Conservation (phyloP, 371 early-diverging fungal species). For the Saksenaea oblongispora region DNA sequence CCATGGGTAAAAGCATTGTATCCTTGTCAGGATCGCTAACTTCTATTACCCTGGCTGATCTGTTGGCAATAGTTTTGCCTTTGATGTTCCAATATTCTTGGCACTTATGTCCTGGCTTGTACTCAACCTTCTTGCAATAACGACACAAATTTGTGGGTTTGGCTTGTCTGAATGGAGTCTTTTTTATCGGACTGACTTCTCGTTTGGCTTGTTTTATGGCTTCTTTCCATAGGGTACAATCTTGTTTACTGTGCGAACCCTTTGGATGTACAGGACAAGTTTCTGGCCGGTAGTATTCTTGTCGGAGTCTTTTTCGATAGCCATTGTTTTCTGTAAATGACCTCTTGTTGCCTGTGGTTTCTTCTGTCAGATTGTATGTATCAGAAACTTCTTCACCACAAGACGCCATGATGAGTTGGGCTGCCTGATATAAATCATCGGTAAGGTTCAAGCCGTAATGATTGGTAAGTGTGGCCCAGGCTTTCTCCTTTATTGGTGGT, state of each 20-base stretch:
- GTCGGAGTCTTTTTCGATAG: not conserved
- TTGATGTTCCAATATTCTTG: not conserved
- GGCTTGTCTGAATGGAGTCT: no score
- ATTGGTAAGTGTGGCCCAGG: not conserved
- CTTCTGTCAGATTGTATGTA: not conserved
- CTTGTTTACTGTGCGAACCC: not conserved
- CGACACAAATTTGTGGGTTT: no score
- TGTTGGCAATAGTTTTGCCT: no score
- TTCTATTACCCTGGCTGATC: not conserved
- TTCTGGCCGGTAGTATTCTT: not conserved
- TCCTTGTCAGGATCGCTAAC: not conserved
- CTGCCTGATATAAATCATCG: not conserved
- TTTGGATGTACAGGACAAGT: not conserved
- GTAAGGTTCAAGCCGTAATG: not conserved
- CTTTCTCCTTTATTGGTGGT: not conserved
- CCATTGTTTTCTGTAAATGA: no score
- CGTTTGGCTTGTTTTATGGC: not conserved
- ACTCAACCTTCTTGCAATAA: no score
- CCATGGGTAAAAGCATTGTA: not conserved
- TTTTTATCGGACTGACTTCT: no score
- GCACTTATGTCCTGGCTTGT: no score
- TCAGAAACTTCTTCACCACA: not conserved
- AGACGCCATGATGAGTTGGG: not conserved
- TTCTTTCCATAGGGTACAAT: not conserved
- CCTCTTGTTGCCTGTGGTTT: no score